A percentile compares a stretch with the other conserved stretches of the same genome.
Evolutionary conservation across 768 basidiomycete genomes (phyloP).

Genomic region (Holtermanniella nyarrowii): DNA sequence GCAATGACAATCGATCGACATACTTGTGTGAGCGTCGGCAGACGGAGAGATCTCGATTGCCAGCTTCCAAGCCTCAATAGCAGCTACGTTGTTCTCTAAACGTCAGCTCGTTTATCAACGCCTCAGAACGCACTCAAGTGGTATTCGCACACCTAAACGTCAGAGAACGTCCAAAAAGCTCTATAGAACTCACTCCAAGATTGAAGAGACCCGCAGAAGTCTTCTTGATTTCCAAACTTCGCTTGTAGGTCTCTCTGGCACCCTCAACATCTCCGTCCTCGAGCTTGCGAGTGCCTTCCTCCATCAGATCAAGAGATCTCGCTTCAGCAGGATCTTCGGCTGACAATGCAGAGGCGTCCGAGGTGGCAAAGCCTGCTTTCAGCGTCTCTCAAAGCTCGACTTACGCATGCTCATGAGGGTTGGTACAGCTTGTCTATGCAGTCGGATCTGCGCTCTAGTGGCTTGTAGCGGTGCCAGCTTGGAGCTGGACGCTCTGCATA

Average conservation of each 20-base stretch:
- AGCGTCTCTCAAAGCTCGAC: too few species aligned
- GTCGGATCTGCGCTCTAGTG: too few species aligned
- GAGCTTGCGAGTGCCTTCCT: conserved; percentile 24
- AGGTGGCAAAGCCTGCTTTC: background rate
- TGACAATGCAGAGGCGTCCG: background rate
- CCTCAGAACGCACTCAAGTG: conserved; percentile 19
- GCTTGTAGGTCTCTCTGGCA: conserved; percentile 23
- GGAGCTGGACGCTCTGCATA: too few species aligned
- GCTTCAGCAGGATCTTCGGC: conserved; percentile 20
- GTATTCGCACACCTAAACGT: conserved; percentile 37
- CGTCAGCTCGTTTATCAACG: background rate
- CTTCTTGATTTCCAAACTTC: conserved; percentile 25
- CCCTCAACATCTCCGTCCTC: conserved; percentile 33
- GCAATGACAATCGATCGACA: conserved; percentile 2
- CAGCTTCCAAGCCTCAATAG: conserved; percentile 36
- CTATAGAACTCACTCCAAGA: conserved; percentile 34
- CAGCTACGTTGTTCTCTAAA: conserved; percentile 29
- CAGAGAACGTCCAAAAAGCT: too few species aligned
- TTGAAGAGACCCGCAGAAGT: conserved; percentile 35
- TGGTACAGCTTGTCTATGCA: too few species aligned
- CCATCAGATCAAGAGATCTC: conserved; percentile 24
- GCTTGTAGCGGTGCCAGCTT: too few species aligned
- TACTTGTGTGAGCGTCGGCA: conserved; percentile 41
- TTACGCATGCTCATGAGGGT: too few species aligned
- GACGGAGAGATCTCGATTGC: conserved; percentile 28